Percentiles rank a stretch among this genome's conserved stretches.
Conservation (phyloP, 148 eudicot species). For the Drosera capensis region DNA sequence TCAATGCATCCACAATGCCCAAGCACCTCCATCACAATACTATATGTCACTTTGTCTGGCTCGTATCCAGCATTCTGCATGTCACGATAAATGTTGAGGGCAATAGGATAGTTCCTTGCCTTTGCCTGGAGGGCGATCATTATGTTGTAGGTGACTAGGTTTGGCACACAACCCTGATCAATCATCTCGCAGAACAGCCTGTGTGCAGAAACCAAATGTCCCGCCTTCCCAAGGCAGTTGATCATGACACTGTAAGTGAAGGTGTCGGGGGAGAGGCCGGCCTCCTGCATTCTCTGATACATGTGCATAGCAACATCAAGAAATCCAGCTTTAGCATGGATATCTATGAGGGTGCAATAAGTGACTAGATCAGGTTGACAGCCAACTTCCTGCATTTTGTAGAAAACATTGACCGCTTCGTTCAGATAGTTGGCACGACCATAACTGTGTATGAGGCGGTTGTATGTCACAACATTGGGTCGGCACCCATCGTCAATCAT, state of each 20-base stretch:
- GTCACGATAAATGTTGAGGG: constrained; percentile 62
- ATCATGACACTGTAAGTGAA: constrained; percentile 96
- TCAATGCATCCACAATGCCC: constrained; percentile 95
- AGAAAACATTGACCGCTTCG: constrained; percentile 65
- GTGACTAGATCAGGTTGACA: constrained; percentile 92
- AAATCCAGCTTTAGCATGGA: constrained; percentile 94
- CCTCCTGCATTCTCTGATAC: constrained; percentile 87
- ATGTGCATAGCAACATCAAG: constrained; percentile 82
- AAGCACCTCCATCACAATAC: constrained; percentile 90
- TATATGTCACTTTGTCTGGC: constrained; percentile 94
- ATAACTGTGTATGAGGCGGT: constrained; percentile 90
- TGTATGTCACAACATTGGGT: constrained; percentile 92
- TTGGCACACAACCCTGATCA: constrained; percentile 68
- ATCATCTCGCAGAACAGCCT: constrained; percentile 85
- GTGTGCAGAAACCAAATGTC: constrained; percentile 69
- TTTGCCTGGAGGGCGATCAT: constrained; percentile 95
- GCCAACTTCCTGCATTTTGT: constrained; percentile 65
- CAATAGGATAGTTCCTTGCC: constrained; percentile 71
- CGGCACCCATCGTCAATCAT: constrained; percentile 74
- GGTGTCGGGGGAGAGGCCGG: constrained; percentile 89
- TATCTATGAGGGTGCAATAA: constrained; percentile 91
- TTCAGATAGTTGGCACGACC: constrained; percentile 89
- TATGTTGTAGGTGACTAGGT: constrained; percentile 86
- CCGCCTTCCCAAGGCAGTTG: constrained; percentile 94
- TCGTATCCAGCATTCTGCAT: constrained; percentile 78